A percentile compares a stretch with the other conserved stretches of the same genome.
Evolutionary conservation across 176 grass and related monocot species (phyloP).

Genomic region (Juncus effusus): DNA sequence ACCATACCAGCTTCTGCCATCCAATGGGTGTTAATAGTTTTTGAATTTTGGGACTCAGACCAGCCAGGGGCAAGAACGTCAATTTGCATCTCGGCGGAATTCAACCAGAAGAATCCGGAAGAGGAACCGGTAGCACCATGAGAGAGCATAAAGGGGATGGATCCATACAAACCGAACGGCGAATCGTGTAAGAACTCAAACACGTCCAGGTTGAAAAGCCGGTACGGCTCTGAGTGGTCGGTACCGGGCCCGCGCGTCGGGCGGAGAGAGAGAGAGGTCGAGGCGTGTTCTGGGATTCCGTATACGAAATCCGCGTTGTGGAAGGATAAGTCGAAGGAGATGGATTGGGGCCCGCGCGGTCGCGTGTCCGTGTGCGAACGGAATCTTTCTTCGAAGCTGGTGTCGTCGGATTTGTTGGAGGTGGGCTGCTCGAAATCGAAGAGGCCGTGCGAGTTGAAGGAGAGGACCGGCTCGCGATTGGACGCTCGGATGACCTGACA

Average conservation of each 20-base stretch:
- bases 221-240: conserved; percentile 83
- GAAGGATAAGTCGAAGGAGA: conserved; percentile 86
- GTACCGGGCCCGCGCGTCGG: conserved; percentile 72
- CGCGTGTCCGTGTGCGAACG: conserved; percentile 86
- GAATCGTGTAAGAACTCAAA: conserved; percentile 89
- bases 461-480: conserved; percentile 48
- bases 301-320: conserved; percentile 82
- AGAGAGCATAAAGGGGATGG: conserved; percentile 91
- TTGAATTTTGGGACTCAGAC: conserved; percentile 29
- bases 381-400: conserved; percentile 75
- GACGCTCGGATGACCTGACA: conserved; percentile 19
- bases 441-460: conserved; percentile 83
- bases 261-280: conserved; percentile 56
- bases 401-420: conserved; percentile 46
- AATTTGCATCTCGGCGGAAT: conserved; percentile 96
- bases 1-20: conserved; percentile 88
- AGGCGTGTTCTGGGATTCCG: conserved; percentile 85
- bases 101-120: conserved; percentile 98
- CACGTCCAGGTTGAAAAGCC: conserved; percentile 89
- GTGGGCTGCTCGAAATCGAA: conserved; percentile 87
- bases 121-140: conserved; percentile 38
- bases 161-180: conserved; percentile 85
- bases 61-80: conserved; percentile 89
- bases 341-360: conserved; percentile 75
- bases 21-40: conserved; percentile 63